phyloP scores from a whole-genome alignment of 306 rosid genomes.

The Sesbania bispinosa region DNA sequence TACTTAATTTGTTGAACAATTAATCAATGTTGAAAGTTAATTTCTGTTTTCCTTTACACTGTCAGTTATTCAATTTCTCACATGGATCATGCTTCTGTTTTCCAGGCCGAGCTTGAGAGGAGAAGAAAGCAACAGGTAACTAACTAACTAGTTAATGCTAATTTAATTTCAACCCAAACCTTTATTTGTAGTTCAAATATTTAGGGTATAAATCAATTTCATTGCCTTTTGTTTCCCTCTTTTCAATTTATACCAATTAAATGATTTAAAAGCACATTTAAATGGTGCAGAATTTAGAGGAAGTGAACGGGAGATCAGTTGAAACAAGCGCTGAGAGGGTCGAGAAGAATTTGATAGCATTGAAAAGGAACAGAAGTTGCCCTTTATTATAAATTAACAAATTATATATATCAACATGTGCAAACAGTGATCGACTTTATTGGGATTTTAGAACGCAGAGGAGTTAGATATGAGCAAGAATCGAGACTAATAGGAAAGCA shows the following conservation, averaged over 20 bases:
- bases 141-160: constrained; percentile 14
- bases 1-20: not conserved
- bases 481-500: too few species aligned
- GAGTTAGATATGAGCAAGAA: too few species aligned
- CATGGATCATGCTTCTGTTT: not conserved
- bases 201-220: not conserved
- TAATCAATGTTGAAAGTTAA: not conserved
- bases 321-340: constrained; percentile 48
- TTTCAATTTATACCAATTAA: not conserved
- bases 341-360: constrained; percentile 41
- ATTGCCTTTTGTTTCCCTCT: not conserved
- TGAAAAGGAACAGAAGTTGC: constrained; percentile 54
- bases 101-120: constrained; percentile 61
- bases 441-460: too few species aligned
- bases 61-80: constrained; percentile 14
- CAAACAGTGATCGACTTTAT: not conserved
- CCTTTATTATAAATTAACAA: constrained; percentile 39
- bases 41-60: not conserved
- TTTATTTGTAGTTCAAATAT: not conserved
- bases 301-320: constrained; percentile 36
- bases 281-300: constrained; percentile 48
- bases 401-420: not conserved
- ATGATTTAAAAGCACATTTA: not conserved
- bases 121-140: constrained; percentile 69
- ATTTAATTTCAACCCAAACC: not conserved